phyloP scores from a whole-genome alignment of 2,329 filamentous ascomycete genomes.

The Penicillium aurantiogriseum region DNA sequence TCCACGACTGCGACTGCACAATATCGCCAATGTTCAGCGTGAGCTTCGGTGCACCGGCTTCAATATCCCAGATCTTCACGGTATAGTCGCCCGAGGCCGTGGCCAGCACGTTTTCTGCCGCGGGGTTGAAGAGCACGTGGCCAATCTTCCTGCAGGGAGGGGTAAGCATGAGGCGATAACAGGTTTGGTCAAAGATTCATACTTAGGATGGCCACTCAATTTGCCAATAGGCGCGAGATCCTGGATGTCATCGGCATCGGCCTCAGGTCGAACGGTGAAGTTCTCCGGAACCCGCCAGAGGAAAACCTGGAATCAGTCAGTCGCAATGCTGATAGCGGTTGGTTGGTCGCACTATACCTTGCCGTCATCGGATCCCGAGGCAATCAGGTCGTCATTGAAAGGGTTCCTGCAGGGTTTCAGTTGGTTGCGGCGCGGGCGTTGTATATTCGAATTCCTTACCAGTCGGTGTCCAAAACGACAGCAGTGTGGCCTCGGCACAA shows the following conservation, averaged over 20 bases:
- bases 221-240: conserved; percentile 80
- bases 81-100: conserved; percentile 93
- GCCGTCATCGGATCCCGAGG: conserved; percentile 92
- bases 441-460: conserved; percentile 55
- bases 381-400: conserved; percentile 90
- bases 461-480: conserved; percentile 94
- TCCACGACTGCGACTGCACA: conserved; percentile 95
- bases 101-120: conserved; percentile 91
- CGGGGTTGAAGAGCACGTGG: conserved; percentile 95
- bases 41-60: conserved; percentile 70
- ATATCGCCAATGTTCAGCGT: conserved; percentile 85
- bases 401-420: conserved; percentile 65
- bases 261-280: conserved; percentile 81
- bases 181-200: conserved; percentile 27
- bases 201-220: conserved; percentile 84
- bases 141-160: conserved; percentile 74
- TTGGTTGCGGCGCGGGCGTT: not conserved
- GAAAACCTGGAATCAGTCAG: conserved; percentile 60
- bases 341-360: conserved; percentile 55
- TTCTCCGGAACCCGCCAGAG: conserved; percentile 90
- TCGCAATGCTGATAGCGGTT: conserved; percentile 18
- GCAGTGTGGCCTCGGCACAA: conserved; percentile 96
- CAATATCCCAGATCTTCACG: conserved; percentile 93
- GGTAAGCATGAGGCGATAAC: conserved; percentile 23
- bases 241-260: conserved; percentile 68